Percentiles rank a stretch among this genome's conserved stretches.
These are phyloP conservation scores for Tricholoma saponaceum DNA, from an alignment of 768 basidiomycete genomes.

Conservation along the genomic window DNA sequence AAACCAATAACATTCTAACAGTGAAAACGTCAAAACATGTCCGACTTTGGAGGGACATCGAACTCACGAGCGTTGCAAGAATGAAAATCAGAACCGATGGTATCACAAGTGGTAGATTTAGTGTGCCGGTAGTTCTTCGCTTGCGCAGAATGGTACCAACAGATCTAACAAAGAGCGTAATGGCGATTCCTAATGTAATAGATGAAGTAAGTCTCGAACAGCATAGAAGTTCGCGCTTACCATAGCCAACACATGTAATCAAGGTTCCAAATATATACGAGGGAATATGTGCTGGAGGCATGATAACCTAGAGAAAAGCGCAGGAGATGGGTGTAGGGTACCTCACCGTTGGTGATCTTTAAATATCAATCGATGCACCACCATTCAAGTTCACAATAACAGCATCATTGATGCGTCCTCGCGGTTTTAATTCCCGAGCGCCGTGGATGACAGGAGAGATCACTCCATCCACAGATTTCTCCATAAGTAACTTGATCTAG, in stretches of 20 bases:
- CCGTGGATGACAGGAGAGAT: no score
- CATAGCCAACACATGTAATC: no score
- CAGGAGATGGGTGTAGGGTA: no score
- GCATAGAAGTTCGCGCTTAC: no score
- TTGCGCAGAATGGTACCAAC: neutral
- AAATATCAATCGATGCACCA: neutral
- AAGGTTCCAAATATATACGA: no score
- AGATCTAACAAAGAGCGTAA: neutral
- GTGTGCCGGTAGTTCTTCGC: neutral
- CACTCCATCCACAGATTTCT: no score
- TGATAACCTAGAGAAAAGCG: neutral
- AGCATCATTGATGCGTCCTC: neutral
- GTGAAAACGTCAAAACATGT: neutral
- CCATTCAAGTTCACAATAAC: no score
- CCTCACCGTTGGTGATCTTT: neutral
- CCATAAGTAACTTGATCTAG: no score
- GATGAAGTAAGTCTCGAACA: no score
- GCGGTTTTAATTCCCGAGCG: no score
- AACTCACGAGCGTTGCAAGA: neutral
- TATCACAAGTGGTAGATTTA: neutral
- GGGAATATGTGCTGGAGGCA: neutral
- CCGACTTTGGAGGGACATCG: neutral
- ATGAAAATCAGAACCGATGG: neutral
- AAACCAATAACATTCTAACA: neutral
- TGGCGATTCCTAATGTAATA: neutral